Percentiles rank a stretch among this genome's conserved stretches.
Conservation (phyloP, 192 early-diverging fungal genomes). For the Coemansia sp. region DNA sequence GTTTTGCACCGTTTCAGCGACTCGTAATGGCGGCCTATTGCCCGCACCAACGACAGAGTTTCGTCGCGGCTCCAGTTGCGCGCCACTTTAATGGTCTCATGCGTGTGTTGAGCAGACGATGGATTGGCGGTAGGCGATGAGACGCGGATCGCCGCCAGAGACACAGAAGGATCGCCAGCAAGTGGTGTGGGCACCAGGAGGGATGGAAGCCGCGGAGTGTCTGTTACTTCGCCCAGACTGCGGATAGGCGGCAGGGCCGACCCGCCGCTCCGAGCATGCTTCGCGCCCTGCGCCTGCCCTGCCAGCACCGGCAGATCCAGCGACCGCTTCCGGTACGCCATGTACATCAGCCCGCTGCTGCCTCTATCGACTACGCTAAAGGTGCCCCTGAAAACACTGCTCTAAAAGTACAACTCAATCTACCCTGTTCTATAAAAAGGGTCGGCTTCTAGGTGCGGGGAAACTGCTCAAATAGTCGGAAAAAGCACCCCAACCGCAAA, state of each 20-base stretch:
- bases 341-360: slow-evolving; percentile 23
- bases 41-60: slow-evolving; percentile 47
- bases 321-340: slow-evolving; percentile 51
- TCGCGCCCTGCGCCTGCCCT: slow-evolving; percentile 12
- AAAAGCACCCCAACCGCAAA: background rate
- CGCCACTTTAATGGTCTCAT: slow-evolving; percentile 40
- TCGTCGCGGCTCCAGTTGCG: slow-evolving; percentile 54
- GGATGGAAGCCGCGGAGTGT: background rate
- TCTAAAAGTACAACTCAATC: background rate
- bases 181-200: slow-evolving; percentile 1
- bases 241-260: slow-evolving; percentile 40
- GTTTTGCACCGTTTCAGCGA: slow-evolving; percentile 49
- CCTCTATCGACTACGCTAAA: background rate
- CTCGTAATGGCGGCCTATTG: slow-evolving; percentile 50
- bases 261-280: slow-evolving; percentile 35
- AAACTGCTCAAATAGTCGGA: background rate
- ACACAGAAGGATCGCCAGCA: slow-evolving; percentile 17
- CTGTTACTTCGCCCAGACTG: slow-evolving; percentile 20
- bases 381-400: background rate
- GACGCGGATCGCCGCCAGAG: slow-evolving; percentile 14
- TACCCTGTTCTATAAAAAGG: background rate
- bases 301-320: slow-evolving; percentile 40
- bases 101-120: slow-evolving; percentile 6
- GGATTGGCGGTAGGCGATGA: slow-evolving; percentile 7
- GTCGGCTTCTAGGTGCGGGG: background rate